Base-by-base conservation (phyloP, 305 asterid species). In the Solanum aculeatissimum region DNA sequence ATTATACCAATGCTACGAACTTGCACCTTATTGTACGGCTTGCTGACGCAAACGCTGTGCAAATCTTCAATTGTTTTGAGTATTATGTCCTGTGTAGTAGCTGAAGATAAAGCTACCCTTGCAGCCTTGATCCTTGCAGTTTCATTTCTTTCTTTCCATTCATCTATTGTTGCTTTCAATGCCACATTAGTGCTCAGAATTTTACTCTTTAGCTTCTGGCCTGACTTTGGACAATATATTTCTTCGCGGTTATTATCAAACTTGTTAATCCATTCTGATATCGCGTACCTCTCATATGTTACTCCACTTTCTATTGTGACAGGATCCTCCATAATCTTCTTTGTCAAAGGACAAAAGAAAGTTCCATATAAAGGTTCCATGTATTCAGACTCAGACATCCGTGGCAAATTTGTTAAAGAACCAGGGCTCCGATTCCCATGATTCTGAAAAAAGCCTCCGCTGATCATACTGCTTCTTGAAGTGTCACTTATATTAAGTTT, bases 91-190 rank as follows among this genome's bases (percentile, higher is more conserved):
- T 95, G 93, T 13, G 95, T 84, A 81, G 97, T 93, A 51, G 92
- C 94, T 85, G 93, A 78, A 8, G 94, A 89, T 74, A 95, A 90
- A 27, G 97, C 94, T 84, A 97, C 93, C 6, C 95, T 88, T 0
- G 97, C 98, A 54, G 89, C 94, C 89, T 91, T 95, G 42, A 93
- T 91, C 70, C 94, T 83, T 53, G 95, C 95, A 23, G 92, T 88
- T 83, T 93, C 95, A 66, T 95, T 93, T 87, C 98, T 88, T 70
- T 93, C 95, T 89, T 89, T 92, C 97, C 98, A 93, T 87, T 95
- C 97, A n/a, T 88, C 88, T 45, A 92, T 93, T 3, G 94, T 93
- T n/a, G 93, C 92, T 87, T 89, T 92, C 55, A 95, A 78, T 66
- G 98, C 98, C 27, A 88, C 88, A 82, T 93, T 93, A 29, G 92